A percentile compares a stretch with the other conserved stretches of the same genome.
Conservation (phyloP, 257 asterid genomes). For the Rauvolfia tetraphylla region DNA sequence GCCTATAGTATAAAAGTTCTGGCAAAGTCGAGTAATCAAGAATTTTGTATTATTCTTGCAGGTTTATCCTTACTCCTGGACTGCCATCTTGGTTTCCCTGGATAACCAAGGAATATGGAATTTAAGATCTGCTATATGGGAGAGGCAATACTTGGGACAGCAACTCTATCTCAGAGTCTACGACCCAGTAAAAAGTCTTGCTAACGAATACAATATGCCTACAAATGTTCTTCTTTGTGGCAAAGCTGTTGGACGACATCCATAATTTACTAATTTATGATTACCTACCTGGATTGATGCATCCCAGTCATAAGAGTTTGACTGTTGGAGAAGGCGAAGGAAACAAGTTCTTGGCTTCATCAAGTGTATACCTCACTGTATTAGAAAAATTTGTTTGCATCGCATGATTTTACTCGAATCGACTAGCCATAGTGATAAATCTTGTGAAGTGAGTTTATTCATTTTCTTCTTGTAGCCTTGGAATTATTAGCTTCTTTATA, state of each 20-base stretch:
- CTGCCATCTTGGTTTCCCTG: conserved; percentile 69
- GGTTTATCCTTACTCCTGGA: conserved; percentile 95
- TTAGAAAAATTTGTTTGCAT: not conserved
- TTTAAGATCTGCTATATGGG: conserved; percentile 91
- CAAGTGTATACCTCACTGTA: not conserved
- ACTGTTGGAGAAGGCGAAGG: conserved; percentile 28
- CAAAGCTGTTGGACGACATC: conserved; percentile 60
- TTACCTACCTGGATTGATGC: not conserved
- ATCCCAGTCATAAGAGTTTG: conserved; percentile 64
- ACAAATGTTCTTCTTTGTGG: conserved; percentile 79
- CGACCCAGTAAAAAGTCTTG: conserved; percentile 42
- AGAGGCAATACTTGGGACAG: conserved; percentile 84
- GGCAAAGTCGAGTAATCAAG: not conserved
- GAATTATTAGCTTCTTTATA: too few species aligned
- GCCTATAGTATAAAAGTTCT: not conserved
- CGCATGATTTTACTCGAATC: not conserved
- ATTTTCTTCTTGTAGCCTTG: not conserved
- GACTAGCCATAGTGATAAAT: not conserved
- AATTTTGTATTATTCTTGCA: conserved; percentile 14
- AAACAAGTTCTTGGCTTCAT: conserved; percentile 5
- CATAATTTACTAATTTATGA: conserved; percentile 18
- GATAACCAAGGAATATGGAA: conserved; percentile 99
- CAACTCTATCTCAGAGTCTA: conserved; percentile 81
- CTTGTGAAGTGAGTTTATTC: not conserved
- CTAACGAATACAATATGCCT: conserved; percentile 75